phyloP scores from a whole-genome alignment of 805 yeast genomes.

The Yarrowia bubula region DNA sequence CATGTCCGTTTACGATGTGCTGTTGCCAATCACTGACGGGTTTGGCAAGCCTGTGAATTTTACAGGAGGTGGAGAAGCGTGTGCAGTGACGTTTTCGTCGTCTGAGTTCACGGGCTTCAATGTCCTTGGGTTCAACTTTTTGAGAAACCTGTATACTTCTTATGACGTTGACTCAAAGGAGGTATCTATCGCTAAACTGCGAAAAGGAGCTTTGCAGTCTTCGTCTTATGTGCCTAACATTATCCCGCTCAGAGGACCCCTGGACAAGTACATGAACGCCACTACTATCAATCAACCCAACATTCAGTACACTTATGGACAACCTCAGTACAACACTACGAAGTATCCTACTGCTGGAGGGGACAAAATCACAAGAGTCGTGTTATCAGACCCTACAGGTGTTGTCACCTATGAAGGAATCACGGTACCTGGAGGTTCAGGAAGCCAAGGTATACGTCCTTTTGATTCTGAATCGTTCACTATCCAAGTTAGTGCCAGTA shows the following conservation, averaged over 20 bases:
- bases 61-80: constrained; percentile 18
- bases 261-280: not conserved
- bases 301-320: constrained; percentile 7
- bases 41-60: constrained; percentile 2
- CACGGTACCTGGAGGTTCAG: not conserved
- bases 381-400: not conserved
- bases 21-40: constrained; percentile 18
- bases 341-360: constrained; percentile 7
- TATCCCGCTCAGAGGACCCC: not conserved
- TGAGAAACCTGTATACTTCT: not conserved
- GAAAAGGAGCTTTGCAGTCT: constrained; percentile 3
- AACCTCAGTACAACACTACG: constrained; percentile 1
- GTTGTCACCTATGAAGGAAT: constrained; percentile 21
- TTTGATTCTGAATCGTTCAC: not conserved
- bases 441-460: not conserved
- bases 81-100: constrained; percentile 12
- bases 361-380: not conserved
- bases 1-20: constrained; percentile 18
- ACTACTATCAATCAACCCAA: not conserved
- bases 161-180: constrained; percentile 1
- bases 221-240: not conserved
- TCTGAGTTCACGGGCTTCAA: constrained; percentile 10
- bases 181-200: constrained; percentile 5
- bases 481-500: not conserved
- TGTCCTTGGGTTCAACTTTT: constrained; percentile 6